phyloP scores from a whole-genome alignment of 345 rosid species.

The Rhodomyrtus tomentosa region DNA sequence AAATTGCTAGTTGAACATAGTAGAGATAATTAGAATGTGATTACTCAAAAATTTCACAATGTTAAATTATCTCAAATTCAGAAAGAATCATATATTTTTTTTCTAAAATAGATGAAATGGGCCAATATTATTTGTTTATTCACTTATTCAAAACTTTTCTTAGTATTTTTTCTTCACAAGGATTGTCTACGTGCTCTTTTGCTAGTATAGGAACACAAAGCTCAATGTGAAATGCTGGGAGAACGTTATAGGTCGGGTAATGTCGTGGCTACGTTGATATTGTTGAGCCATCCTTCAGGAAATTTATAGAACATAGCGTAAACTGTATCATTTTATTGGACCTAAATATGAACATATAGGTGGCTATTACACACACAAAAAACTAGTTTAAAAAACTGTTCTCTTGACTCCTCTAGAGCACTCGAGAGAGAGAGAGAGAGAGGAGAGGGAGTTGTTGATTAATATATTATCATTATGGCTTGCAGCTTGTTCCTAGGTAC shows the following conservation, averaged over 20 bases:
- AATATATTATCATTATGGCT: too few species aligned
- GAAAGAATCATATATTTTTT: not conserved
- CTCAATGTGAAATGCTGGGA: not conserved
- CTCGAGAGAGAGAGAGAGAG: not conserved
- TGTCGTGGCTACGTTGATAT: not conserved
- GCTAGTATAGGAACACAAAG: not conserved
- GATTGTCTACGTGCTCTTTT: not conserved
- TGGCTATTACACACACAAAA: not conserved
- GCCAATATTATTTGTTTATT: not conserved
- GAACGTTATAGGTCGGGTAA: not conserved
- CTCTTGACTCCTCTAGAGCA: not conserved
- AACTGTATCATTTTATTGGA: not conserved
- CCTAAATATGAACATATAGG: not conserved
- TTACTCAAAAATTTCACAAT: not conserved
- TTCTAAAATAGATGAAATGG: not conserved
- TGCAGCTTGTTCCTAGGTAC: not conserved
- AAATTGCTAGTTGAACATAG: not conserved
- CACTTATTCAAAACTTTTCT: not conserved
- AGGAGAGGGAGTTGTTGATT: too few species aligned
- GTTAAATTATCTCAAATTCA: not conserved
- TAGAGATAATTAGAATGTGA: not conserved
- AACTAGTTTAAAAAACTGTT: not conserved
- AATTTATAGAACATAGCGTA: not conserved
- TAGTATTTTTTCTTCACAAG: not conserved
- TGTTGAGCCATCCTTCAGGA: not conserved